These are phyloP conservation scores for Hortaea sp. DNA, from an alignment of 2,329 filamentous ascomycete genomes.

Conservation along the genomic window DNA sequence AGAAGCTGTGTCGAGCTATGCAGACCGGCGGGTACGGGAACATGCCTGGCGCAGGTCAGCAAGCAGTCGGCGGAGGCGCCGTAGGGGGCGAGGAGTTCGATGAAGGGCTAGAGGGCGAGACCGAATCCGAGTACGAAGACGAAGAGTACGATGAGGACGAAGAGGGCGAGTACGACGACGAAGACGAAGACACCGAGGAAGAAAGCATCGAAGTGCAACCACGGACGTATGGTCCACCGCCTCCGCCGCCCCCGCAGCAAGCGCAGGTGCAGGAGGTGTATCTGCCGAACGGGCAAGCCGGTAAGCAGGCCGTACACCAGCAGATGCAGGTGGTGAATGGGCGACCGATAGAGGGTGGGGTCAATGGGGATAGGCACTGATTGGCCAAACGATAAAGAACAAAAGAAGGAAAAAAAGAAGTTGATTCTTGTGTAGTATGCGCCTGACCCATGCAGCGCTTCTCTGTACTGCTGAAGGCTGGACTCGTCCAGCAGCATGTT, in stretches of 20 bases:
- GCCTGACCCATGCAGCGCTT: too few relatives aligned
- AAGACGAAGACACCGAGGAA: constrained; percentile 54
- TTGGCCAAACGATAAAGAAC: not conserved
- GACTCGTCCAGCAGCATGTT: too few relatives aligned
- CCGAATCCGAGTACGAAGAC: constrained; percentile 57
- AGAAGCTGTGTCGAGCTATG: constrained; percentile 92
- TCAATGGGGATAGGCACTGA: constrained; percentile 22
- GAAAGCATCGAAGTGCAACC: constrained; percentile 25
- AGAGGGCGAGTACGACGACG: constrained; percentile 53
- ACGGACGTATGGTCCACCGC: constrained; percentile 35
- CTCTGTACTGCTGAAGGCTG: too few relatives aligned
- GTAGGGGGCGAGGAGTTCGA: constrained; percentile 15
- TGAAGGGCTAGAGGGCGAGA: constrained; percentile 35
- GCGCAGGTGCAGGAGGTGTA: constrained; percentile 17
- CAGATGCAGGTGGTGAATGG: constrained; percentile 3
- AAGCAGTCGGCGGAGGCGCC: constrained; percentile 1
- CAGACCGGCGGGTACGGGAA: constrained; percentile 77
- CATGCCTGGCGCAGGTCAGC: constrained; percentile 6
- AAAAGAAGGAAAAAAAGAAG: too few relatives aligned
- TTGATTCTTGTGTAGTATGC: too few relatives aligned
- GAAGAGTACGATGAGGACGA: constrained; percentile 48
- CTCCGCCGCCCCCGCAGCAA: constrained; percentile 41
- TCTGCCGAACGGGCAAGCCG: constrained; percentile 2
- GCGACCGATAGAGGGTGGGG: constrained; percentile 16
- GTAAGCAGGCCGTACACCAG: too few relatives aligned